Percentiles rank a stretch among this genome's conserved stretches.
Conservation (phyloP, 345 rosid genomes). For the Turnera subulata region DNA sequence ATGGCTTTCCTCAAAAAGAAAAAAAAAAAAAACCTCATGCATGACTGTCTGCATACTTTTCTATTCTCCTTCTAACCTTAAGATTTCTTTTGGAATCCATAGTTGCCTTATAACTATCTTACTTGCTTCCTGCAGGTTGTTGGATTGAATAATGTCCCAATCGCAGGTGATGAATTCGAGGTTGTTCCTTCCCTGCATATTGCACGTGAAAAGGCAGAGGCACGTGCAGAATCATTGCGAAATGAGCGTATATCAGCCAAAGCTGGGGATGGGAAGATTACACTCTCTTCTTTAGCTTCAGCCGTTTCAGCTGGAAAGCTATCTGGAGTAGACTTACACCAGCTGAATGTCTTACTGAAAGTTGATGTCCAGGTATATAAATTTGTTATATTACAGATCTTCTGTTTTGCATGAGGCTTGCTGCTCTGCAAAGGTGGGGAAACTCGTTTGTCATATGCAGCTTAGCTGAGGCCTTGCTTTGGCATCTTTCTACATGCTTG, state of each 20-base stretch:
- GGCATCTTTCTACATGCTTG: too few species aligned
- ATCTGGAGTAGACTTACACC: constrained; percentile 93
- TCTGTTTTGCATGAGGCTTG: neutral
- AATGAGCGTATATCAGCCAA: constrained; percentile 78
- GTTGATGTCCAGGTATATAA: constrained; percentile 90
- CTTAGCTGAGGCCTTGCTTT: too few species aligned
- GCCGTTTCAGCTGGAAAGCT: constrained; percentile 76
- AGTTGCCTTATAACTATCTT: constrained; percentile 8
- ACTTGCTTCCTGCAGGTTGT: constrained; percentile 53
- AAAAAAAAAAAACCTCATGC: too few species aligned
- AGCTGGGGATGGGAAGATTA: constrained; percentile 95
- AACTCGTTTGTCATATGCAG: too few species aligned
- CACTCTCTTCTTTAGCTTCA: constrained; percentile 93
- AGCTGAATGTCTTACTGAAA: constrained; percentile 83
- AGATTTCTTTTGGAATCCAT: neutral
- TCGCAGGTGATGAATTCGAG: constrained; percentile 95
- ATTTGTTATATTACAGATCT: neutral
- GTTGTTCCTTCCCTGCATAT: constrained; percentile 72
- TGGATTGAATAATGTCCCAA: constrained; percentile 78
- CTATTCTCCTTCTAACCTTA: too few species aligned
- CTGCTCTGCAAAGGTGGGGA: neutral
- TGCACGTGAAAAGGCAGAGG: constrained; percentile 87
- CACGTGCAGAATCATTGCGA: constrained; percentile 60
- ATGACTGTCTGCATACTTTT: too few species aligned
- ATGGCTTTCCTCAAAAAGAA: too few species aligned